Evolutionary conservation across 2,329 filamentous ascomycete genomes (phyloP), one percentile per base, ranked within the genome.

Genomic region (Elsinoe batatas): DNA sequence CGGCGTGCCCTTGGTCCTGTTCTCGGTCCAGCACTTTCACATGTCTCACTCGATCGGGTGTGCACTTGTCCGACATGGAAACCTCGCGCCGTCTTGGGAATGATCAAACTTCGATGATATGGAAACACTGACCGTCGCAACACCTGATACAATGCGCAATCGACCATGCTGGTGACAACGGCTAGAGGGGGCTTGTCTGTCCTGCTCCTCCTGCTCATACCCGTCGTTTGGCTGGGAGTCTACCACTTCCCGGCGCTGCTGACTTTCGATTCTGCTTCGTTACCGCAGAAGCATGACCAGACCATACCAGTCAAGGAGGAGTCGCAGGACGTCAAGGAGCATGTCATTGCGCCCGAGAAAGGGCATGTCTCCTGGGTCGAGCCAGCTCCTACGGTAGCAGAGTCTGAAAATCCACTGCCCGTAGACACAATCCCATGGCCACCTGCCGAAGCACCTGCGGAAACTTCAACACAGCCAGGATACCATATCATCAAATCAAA

Each of bases 401-500:
- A 22, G 20, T 44, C 40, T n/a, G 40, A 44, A 6, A 17, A 2
- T 10, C 3, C n/a, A 11, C 8, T 22, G 8, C 5, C 40, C 10
- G 18, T 26, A 8, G 26, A 22, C 5, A 30, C 18, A 12, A 26
- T 17, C 18, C 40, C 40, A 8, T 44, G 18, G 12, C 10, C 40
- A 12, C 40, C 40, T 13, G 3, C 40, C 12, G 40, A 44, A n/a
- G 20, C 20, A 17, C 40, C 40, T 13, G 22, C 33, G 13, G 44
- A 49, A 13, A 30, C 26, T 26, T 17, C 40, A 15, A 44, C n/a
- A 13, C 40, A 44, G 40, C 20, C 37, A 22, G 18, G 38, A 20
- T 54, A 54, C 37, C 35, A 54, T 37, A 62, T 74, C 58, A 58
- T 80, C 40, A 75, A 70, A 61, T 81, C 79, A 0, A 38, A 65